Evolutionary conservation across 331 rosid species (phyloP).

Genomic region (Telfairia occidentalis): DNA sequence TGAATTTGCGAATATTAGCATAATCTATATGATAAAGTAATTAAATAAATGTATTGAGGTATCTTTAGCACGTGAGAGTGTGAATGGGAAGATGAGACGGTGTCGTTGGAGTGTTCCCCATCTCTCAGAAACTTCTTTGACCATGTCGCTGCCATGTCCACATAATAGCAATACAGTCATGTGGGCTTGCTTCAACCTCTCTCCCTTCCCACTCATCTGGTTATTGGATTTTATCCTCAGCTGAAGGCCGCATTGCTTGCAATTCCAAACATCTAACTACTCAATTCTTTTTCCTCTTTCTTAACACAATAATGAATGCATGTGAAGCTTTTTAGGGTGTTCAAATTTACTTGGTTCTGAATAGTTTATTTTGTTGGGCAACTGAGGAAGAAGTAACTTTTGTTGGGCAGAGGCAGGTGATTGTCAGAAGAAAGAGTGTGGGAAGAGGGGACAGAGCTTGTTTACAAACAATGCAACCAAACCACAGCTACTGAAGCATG

Average conservation of each 20-base stretch:
- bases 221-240: not conserved
- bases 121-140: not conserved
- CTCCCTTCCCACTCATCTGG: not conserved
- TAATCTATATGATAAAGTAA: not conserved
- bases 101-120: constrained; percentile 3
- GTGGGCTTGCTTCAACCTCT: not conserved
- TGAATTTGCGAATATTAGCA: not conserved
- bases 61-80: constrained; percentile 4
- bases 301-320: not conserved
- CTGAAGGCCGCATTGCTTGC: not conserved
- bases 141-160: constrained; percentile 10
- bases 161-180: not conserved
- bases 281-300: not conserved
- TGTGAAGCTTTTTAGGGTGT: not conserved
- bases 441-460: not conserved
- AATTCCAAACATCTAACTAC: too few relatives aligned
- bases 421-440: not conserved
- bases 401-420: not conserved
- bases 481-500: not conserved
- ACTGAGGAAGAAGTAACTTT: not conserved
- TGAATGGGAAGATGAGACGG: constrained; percentile 8
- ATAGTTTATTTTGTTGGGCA: not conserved
- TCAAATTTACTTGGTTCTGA: not conserved
- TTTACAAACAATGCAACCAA: not conserved
- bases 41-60: not conserved